Percentiles rank a stretch among this genome's conserved stretches.
Conservation (phyloP, 2,329 filamentous ascomycete species). For the Colletotrichum cuscutae region DNA sequence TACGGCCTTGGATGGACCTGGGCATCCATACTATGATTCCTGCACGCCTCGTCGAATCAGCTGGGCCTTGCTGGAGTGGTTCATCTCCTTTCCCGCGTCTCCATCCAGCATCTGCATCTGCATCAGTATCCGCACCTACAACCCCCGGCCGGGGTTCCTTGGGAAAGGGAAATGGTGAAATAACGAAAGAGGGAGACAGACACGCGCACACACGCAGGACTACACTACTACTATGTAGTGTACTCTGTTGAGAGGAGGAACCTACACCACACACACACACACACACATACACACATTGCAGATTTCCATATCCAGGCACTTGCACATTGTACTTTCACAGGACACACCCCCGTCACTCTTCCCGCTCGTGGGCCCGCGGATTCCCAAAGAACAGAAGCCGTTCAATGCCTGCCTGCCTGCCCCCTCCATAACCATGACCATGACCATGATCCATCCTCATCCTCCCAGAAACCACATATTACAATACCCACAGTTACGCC, state of each 20-base stretch:
- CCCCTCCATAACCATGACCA: too few species aligned
- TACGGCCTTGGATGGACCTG: neutral
- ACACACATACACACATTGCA: neutral
- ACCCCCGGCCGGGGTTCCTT: constrained; percentile 12
- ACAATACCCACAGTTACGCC: constrained; percentile 8
- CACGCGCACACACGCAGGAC: neutral
- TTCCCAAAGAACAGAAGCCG: constrained; percentile 11
- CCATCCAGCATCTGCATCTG: constrained; percentile 12
- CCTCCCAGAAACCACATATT: neutral
- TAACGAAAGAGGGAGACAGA: neutral
- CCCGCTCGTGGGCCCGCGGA: constrained; percentile 7
- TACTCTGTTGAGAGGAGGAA: neutral
- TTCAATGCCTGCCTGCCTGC: neutral
- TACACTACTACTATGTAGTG: neutral
- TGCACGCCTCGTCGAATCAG: constrained; percentile 12
- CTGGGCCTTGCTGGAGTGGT: constrained; percentile 12
- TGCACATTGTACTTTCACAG: neutral
- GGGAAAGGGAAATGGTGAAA: constrained; percentile 24
- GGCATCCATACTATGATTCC: neutral
- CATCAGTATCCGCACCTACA: neutral
- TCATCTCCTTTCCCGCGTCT: constrained; percentile 29
- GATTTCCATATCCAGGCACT: neutral
- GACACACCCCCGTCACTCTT: constrained; percentile 1
- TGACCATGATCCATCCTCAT: neutral
- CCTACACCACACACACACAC: neutral